Evolutionary conservation across 441 rosid genomes (phyloP), one percentile per base, ranked within the genome.

Genomic region (Pelargonium citronellum): DNA sequence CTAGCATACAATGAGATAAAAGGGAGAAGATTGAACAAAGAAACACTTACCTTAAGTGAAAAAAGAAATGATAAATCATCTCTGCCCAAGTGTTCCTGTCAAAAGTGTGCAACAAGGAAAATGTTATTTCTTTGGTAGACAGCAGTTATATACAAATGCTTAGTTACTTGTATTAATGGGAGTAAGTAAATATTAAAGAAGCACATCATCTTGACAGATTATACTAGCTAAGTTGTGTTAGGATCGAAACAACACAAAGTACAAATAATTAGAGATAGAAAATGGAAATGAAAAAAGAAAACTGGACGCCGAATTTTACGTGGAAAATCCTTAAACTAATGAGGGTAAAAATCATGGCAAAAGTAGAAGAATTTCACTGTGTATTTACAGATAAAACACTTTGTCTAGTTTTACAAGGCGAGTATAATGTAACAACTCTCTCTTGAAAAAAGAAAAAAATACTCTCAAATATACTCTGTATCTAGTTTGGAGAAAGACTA

Each of bases 81-180:
- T 80, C 89, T 85, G 74, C 91, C 88, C 84, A 89, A 77, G 83
- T 95, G 98, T 83, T 88, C 98, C 98, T 95, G 97, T 76, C 67
- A 55, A 69, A 47, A 64, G 71, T 53, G 47, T 46, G 30, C 19
- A 51, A 46, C 53, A 73, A 60, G 27, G 3, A 46, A 67, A 55
- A 49, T 46, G 66, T 70, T 41, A 57, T 57, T 19, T 57, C 24
- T 49, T 13, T 49, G 57, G n/a, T 15, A 49, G 17, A 49, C 11
- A 49, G 57, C n/a, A 49, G 6, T 15, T 49, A 49, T 49, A 49
- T 7, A 49, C 57, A 12, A 49, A 49, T 49, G 57, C 16, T 12
- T 49, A 49, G 16, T 49, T 13, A 49, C 57, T 49, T 49, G 57
- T 49, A 49, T 3, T 49, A 49, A 49, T 11, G 16, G 17, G 57